Evolutionary conservation across 805 yeast species (phyloP).

Genomic region (Barnettozyma populi): DNA sequence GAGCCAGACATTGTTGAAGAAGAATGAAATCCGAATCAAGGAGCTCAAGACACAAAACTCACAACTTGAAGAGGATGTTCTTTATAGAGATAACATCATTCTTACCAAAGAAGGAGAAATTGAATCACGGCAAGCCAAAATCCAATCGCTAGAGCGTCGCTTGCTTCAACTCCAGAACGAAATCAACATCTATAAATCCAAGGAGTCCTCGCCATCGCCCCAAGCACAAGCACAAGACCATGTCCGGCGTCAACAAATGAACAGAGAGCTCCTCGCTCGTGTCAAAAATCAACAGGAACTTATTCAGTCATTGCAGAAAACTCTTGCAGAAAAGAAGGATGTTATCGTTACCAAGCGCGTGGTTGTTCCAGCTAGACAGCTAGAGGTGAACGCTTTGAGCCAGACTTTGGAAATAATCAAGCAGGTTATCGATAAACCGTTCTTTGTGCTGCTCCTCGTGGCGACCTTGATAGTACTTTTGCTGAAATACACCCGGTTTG

Average conservation of each 20-base stretch:
- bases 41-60: constrained; percentile 5
- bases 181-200: constrained; percentile 10
- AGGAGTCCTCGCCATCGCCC: constrained; percentile 1
- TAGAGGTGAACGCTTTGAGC: not conserved
- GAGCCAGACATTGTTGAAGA: constrained; percentile 8
- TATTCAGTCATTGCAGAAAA: constrained; percentile 11
- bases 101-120: constrained; percentile 13
- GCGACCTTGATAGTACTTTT: not conserved
- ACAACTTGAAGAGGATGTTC: constrained; percentile 20
- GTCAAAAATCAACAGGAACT: constrained; percentile 17
- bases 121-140: constrained; percentile 5
- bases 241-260: constrained; percentile 10
- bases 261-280: constrained; percentile 14
- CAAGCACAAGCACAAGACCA: constrained; percentile 2
- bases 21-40: constrained; percentile 7
- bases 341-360: constrained; percentile 6
- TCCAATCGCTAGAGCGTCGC: constrained; percentile 9
- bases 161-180: constrained; percentile 7
- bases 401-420: not conserved
- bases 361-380: not conserved
- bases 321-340: constrained; percentile 10
- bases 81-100: constrained; percentile 21
- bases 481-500: not conserved
- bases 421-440: not conserved
- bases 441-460: not conserved